Evolutionary conservation across 768 basidiomycete species (phyloP).

Genomic region (Rhodosporidiobolus odoratus): DNA sequence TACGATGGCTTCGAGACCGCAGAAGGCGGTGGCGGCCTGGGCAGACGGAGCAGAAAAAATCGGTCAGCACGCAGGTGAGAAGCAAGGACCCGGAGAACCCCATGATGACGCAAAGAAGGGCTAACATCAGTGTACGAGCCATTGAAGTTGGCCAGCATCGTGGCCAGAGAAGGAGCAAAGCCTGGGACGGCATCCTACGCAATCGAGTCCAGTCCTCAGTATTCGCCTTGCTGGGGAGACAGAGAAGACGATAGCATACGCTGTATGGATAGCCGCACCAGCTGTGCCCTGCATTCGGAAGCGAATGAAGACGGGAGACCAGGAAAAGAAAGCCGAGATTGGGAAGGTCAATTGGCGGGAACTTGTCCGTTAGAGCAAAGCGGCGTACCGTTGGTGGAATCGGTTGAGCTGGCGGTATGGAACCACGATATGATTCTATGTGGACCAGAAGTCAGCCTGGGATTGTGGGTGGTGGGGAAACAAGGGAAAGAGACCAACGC

Average conservation of each 20-base stretch:
- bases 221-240: not conserved
- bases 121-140: too few species aligned
- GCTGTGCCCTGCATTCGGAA: constrained; percentile 3
- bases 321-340: too few species aligned
- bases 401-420: constrained; percentile 29
- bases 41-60: not conserved
- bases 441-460: not conserved
- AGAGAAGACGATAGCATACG: not conserved
- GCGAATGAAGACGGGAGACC: too few species aligned
- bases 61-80: not conserved
- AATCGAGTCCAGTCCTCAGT: too few species aligned
- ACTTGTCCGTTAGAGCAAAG: too few species aligned
- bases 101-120: not conserved
- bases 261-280: constrained; percentile 30
- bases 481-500: not conserved
- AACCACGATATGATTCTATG: constrained; percentile 38
- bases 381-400: constrained; percentile 38
- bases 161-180: constrained; percentile 36
- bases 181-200: constrained; percentile 31
- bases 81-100: not conserved
- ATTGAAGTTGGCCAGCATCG: constrained; percentile 39
- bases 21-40: constrained; percentile 37
- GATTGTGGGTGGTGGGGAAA: not conserved
- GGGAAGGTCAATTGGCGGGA: too few species aligned
- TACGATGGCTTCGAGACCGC: constrained; percentile 32